phyloP scores from a whole-genome alignment of 306 rosid genomes.

The Pterocarpus macrocarpus region DNA sequence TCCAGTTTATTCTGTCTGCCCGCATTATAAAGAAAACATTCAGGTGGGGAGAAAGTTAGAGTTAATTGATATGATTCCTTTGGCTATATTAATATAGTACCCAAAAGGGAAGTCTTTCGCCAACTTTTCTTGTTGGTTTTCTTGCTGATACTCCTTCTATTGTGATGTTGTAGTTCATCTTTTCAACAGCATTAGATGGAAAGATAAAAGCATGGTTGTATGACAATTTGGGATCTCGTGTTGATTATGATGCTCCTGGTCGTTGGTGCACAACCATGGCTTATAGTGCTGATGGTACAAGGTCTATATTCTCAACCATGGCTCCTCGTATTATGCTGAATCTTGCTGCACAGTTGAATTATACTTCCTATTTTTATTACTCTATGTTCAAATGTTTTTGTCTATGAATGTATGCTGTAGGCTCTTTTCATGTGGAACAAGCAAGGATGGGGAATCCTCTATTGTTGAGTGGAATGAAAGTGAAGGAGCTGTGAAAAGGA shows the following conservation, averaged over 20 bases:
- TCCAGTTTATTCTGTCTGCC: slow-evolving; percentile 92
- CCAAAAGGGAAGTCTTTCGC: background rate
- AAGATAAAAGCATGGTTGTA: slow-evolving; percentile 98
- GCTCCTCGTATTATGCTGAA: slow-evolving; percentile 12
- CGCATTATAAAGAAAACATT: slow-evolving; percentile 90
- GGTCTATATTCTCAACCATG: slow-evolving; percentile 59
- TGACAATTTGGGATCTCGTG: slow-evolving; percentile 94
- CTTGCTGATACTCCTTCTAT: slow-evolving; percentile 10
- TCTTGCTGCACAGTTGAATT: slow-evolving; percentile 16
- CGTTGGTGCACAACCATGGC: slow-evolving; percentile 98
- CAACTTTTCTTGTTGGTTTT: slow-evolving; percentile 11
- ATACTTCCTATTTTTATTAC: background rate
- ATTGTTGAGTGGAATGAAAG: slow-evolving; percentile 98
- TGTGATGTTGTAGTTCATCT: slow-evolving; percentile 77
- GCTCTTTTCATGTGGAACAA: slow-evolving; percentile 98
- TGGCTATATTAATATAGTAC: background rate
- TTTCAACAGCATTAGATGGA: slow-evolving; percentile 96
- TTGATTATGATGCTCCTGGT: slow-evolving; percentile 98
- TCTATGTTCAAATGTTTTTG: slow-evolving; percentile 27
- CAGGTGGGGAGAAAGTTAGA: slow-evolving; percentile 58
- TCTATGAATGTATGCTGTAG: slow-evolving; percentile 51
- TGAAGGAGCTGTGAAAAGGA: slow-evolving; percentile 92
- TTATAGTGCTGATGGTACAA: slow-evolving; percentile 92
- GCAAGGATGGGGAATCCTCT: slow-evolving; percentile 90
- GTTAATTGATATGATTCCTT: slow-evolving; percentile 14